phyloP scores from a whole-genome alignment of 768 basidiomycete genomes.

The Galerina sulciceps region DNA sequence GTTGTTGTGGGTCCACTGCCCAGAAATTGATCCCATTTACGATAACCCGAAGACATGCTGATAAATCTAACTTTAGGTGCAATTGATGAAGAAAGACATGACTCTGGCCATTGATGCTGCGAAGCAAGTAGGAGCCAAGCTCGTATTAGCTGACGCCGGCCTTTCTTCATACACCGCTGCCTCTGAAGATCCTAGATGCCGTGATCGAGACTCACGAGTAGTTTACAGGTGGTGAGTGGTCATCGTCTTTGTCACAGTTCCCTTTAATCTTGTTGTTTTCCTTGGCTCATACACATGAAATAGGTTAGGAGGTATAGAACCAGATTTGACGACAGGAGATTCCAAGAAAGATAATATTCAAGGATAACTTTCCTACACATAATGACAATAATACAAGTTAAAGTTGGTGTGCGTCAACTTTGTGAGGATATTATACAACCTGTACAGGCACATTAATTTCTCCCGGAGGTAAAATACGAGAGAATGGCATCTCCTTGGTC shows the following conservation, averaged over 20 bases:
- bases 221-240: slow-evolving; percentile 44
- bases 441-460: slow-evolving; percentile 17
- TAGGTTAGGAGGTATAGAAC: slow-evolving; percentile 40
- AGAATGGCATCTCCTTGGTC: slow-evolving; percentile 81
- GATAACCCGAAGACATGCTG: background rate
- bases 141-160: slow-evolving; percentile 42
- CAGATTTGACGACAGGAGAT: slow-evolving; percentile 9
- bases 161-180: slow-evolving; percentile 42
- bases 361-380: no score
- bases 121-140: slow-evolving; percentile 37
- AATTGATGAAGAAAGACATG: slow-evolving; percentile 52
- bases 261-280: background rate
- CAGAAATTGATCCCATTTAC: no score
- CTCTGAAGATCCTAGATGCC: slow-evolving; percentile 40
- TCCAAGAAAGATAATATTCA: background rate
- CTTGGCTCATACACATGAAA: background rate
- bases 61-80: slow-evolving; percentile 31
- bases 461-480: slow-evolving; percentile 47
- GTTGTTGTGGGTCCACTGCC: no score
- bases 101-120: slow-evolving; percentile 42
- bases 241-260: background rate
- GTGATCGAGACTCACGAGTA: slow-evolving; percentile 42
- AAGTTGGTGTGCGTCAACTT: no score
- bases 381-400: no score
- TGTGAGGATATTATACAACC: no score